Evolutionary conservation across 2,329 filamentous ascomycete species (phyloP), one percentile per base, ranked within the genome.

Genomic region (Aspergillus bombycis): DNA sequence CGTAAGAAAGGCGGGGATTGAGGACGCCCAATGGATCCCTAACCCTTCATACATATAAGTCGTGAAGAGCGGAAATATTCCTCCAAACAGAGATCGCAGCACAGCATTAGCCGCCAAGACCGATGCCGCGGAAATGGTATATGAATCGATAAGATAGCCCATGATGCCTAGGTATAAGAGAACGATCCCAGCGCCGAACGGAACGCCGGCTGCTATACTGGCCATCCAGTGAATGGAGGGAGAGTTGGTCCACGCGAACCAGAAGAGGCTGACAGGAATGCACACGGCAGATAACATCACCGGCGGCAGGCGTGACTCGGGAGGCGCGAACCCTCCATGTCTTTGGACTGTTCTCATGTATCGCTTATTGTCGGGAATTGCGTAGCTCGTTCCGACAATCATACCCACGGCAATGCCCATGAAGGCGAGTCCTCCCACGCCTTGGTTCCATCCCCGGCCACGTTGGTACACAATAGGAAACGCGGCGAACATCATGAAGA

Each of bases 401-500:
- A 75, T 74, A 9, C 74, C 77, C 28, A 77, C 74, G 62, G 74
- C 73, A 69, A 83, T 73, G 28, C 81, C 80, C 4, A 82, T 63
- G 64, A 82, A 84, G 2, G 81, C 74, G 10, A 84, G 74, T 1
- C 78, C 77, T 5, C 79, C 77, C 46, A 80, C 75, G 1, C 79
- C 80, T 21, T 79, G 74, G 3, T 74, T 77, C 64, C 83, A 81
- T 7, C 76, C 74, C 11, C 81, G 80, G 45, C 73, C 69, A 21
- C 72, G 71, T 66, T 80, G 72, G 46, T 79, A 84, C 2, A 84
- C 75, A 28, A 82, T 81, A 0, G 81, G 81, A 62, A 82, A 83
- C 5, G 81, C 82, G 43, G 79, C 76, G 64, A 84, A 83, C 61
- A 82, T 70, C 68, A 84, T 80, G 64, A 82, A 84, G 23, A 83